Base-by-base conservation (phyloP, 768 basidiomycete species). In the Lactarius indigo region DNA sequence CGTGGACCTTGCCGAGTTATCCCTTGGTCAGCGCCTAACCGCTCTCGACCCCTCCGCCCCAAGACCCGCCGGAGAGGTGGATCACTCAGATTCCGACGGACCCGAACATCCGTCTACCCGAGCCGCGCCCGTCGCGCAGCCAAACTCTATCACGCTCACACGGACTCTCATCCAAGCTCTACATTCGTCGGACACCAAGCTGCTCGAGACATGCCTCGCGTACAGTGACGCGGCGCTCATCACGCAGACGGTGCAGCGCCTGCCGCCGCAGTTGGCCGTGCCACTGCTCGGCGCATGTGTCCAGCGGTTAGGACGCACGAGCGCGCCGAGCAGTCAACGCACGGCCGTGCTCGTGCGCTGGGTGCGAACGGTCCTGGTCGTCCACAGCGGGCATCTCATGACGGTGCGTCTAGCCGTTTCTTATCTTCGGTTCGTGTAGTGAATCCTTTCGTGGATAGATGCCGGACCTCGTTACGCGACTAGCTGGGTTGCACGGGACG, bases 151-250 rank as follows among this genome's bases (percentile, higher is more conserved):
- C 69, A 96, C 96, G 0, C 84, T 98, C 66, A 93, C 96, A 31
- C 89, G 94, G 63, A 96, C 96, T 31, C 83, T 99, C 58, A 92
- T 96, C 65, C 97, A 99, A 78, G 96, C 97, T 0, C 79, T 99
- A 31, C 97, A 99, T 75, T 98, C 97, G 1, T 89, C 91, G 23
- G 97, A 99, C 79, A 85, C 91, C 2, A 85, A 86, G 12, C 80
- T 98, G 42, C 79, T 98, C 66, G 93, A 97, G 74, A 89, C 89
- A 30, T 96, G 95, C 78, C 78, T 96, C 35, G 80, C 86, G 1
- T 92, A 98, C 76, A 90, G 93, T 20, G 89, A 96, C 72, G 80
- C 83, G n/a, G 76, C 79, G 2, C 80, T 99, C 57, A 90, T 99
- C 66, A 84, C 87, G 56, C 92, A 94, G 73, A 97, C 96, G 1